Percentiles rank a stretch among this genome's conserved stretches.
phyloP scores from a whole-genome alignment of 2,329 filamentous ascomycete species.

The Cytospora paraplurivora region DNA sequence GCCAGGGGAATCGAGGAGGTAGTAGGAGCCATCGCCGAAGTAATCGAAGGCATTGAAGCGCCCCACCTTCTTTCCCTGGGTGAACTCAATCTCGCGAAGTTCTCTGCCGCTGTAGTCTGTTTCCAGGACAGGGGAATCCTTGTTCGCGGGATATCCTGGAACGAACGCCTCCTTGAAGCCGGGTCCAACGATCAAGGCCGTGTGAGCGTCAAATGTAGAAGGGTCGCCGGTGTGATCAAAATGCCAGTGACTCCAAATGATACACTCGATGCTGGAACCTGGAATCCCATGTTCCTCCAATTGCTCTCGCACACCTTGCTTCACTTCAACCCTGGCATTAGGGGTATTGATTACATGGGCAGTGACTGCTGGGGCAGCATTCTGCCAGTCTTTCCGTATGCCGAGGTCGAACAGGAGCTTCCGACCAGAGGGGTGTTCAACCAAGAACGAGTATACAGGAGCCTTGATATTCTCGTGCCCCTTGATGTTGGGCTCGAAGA shows the following conservation, averaged over 20 bases:
- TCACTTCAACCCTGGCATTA: constrained; percentile 39
- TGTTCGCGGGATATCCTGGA: constrained; percentile 31
- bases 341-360: constrained; percentile 30
- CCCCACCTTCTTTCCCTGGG: constrained; percentile 31
- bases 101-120: constrained; percentile 32
- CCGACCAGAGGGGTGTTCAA: constrained; percentile 43
- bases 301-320: constrained; percentile 46
- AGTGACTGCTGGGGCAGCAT: constrained; percentile 34
- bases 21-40: constrained; percentile 34
- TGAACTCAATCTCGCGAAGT: constrained; percentile 34
- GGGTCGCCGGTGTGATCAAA: constrained; percentile 37
- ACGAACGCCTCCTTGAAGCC: constrained; percentile 37
- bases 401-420: constrained; percentile 42
- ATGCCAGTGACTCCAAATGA: constrained; percentile 37
- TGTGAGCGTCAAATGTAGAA: constrained; percentile 33
- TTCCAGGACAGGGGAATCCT: constrained; percentile 32
- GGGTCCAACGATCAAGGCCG: constrained; percentile 34
- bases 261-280: constrained; percentile 29
- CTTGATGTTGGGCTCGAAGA: constrained; percentile 35
- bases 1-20: constrained; percentile 32
- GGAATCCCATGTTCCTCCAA: constrained; percentile 40
- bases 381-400: constrained; percentile 46
- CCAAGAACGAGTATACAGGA: constrained; percentile 50
- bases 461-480: constrained; percentile 40
- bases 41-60: constrained; percentile 32